A percentile compares a stretch with the other conserved stretches of the same genome.
phyloP scores from a whole-genome alignment of 2,329 filamentous ascomycete species.

The Cordyceps farinosa region DNA sequence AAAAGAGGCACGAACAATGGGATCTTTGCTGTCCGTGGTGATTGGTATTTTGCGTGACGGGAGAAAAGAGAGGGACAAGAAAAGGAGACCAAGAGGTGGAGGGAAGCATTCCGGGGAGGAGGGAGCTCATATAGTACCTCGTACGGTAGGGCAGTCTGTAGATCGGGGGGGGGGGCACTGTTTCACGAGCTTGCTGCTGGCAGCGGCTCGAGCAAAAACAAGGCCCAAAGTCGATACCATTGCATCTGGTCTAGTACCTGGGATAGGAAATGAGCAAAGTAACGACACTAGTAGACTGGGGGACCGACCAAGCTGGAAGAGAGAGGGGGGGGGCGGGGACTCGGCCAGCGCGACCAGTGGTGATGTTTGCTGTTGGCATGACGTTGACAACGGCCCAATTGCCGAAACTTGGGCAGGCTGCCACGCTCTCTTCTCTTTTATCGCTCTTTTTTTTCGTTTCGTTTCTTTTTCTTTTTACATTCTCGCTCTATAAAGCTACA shows the following conservation, averaged over 20 bases:
- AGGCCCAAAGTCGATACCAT: not conserved
- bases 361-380: constrained; percentile 9
- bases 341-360: not conserved
- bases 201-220: not conserved
- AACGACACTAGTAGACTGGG: not conserved
- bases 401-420: constrained; percentile 8
- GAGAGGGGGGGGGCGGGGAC: not conserved
- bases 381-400: constrained; percentile 13
- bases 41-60: constrained; percentile 9
- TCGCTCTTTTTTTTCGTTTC: no score
- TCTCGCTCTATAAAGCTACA: no score
- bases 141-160: not conserved
- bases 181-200: constrained; percentile 7
- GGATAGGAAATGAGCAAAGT: not conserved
- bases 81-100: not conserved
- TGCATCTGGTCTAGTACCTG: not conserved
- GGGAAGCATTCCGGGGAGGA: not conserved
- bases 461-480: not conserved
- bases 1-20: not conserved
- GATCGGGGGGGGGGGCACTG: not conserved
- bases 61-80: not conserved
- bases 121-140: constrained; percentile 5
- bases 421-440: not conserved
- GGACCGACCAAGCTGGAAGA: constrained; percentile 5
- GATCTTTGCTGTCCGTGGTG: no score